These are phyloP conservation scores for Trypanosoma lewisi DNA, from an alignment of 208 protist genomes.

Conservation along the genomic window DNA sequence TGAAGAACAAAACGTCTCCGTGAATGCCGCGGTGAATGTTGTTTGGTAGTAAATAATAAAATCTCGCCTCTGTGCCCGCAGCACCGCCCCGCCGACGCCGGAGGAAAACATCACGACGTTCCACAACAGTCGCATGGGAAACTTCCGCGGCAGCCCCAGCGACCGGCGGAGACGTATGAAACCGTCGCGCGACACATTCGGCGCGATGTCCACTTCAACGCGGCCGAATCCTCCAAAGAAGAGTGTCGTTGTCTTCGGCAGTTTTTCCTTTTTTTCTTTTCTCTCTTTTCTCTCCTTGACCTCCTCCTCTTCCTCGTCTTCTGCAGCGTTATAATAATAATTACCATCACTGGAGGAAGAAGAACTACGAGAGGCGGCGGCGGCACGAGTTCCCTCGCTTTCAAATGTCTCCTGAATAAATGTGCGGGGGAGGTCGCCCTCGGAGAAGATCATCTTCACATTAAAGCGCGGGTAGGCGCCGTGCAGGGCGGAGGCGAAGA, in stretches of 20 bases:
- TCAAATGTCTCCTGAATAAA: constrained; percentile 40
- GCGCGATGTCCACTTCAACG: constrained; percentile 70
- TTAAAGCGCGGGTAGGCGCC: constrained; percentile 53
- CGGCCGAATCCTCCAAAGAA: constrained; percentile 72
- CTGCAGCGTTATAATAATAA: too few relatives aligned
- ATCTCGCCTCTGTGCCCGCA: constrained; percentile 11
- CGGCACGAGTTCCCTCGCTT: not conserved
- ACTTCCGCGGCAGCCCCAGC: constrained; percentile 44
- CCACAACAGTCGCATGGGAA: constrained; percentile 69
- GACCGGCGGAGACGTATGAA: constrained; percentile 35
- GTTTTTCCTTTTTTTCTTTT: too few relatives aligned
- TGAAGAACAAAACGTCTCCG: constrained; percentile 9
- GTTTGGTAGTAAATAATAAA: constrained; percentile 24
- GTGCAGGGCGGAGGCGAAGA: constrained; percentile 50
- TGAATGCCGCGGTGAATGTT: constrained; percentile 26
- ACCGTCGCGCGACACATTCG: constrained; percentile 41
- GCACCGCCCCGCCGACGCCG: constrained; percentile 38
- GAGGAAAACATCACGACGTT: constrained; percentile 66
- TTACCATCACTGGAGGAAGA: constrained; percentile 5
- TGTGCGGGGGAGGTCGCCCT: constrained; percentile 40
- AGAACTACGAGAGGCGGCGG: not conserved
- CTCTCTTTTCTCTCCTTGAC: too few relatives aligned
- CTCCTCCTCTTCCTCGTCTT: too few relatives aligned
- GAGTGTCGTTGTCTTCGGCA: constrained; percentile 16
- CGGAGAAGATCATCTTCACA: constrained; percentile 59